phyloP scores from a whole-genome alignment of 768 basidiomycete genomes.

The Tricholoma terreum region DNA sequence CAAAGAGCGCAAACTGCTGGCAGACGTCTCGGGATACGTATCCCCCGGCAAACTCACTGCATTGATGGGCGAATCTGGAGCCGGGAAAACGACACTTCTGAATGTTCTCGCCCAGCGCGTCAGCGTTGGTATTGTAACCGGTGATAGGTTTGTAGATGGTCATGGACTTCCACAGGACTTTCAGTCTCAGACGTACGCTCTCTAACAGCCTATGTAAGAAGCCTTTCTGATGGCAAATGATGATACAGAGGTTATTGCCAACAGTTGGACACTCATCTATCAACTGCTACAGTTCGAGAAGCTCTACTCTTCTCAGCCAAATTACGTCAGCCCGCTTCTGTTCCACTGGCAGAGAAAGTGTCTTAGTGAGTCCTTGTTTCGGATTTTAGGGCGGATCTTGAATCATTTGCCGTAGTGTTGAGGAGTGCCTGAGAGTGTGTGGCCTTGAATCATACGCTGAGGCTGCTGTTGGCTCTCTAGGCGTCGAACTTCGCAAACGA shows the following conservation, averaged over 20 bases:
- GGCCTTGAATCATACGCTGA: slow-evolving; percentile 65
- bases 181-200: slow-evolving; percentile 43
- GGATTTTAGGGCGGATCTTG: background rate
- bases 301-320: slow-evolving; percentile 58
- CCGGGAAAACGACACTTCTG: slow-evolving; percentile 40
- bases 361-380: slow-evolving; percentile 57
- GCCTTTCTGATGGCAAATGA: background rate
- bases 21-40: slow-evolving; percentile 77
- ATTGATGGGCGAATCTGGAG: slow-evolving; percentile 51
- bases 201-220: background rate
- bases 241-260: slow-evolving; percentile 67
- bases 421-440: slow-evolving; percentile 41
- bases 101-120: slow-evolving; percentile 41
- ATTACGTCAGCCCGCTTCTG: slow-evolving; percentile 46
- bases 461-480: slow-evolving; percentile 63
- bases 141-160: slow-evolving; percentile 41
- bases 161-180: slow-evolving; percentile 40
- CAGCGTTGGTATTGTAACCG: slow-evolving; percentile 32
- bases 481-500: slow-evolving; percentile 73
- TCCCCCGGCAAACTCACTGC: slow-evolving; percentile 69
- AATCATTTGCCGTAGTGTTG: slow-evolving; percentile 12
- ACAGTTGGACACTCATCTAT: slow-evolving; percentile 79
- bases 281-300: slow-evolving; percentile 74
- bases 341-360: slow-evolving; percentile 68
- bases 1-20: slow-evolving; percentile 51